A percentile compares a stretch with the other conserved stretches of the same genome.
These are phyloP conservation scores for Fusarium proliferatum DNA, from an alignment of 2,329 filamentous ascomycete genomes.

Conservation along the genomic window DNA sequence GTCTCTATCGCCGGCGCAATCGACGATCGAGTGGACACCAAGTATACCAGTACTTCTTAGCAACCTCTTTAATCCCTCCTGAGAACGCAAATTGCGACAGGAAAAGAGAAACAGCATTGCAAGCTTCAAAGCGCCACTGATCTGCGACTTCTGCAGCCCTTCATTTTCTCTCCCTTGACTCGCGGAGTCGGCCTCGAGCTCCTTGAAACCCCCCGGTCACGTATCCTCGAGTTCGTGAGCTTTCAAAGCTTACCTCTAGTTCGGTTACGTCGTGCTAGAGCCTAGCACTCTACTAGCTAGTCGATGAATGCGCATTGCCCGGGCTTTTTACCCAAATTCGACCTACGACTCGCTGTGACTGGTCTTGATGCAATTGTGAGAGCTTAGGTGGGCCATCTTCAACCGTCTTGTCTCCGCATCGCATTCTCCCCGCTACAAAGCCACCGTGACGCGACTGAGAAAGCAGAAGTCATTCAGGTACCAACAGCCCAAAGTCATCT, in stretches of 20 bases:
- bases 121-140: constrained; percentile 10
- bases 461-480: constrained; percentile 17
- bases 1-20: constrained; percentile 14
- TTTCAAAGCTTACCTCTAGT: constrained; percentile 19
- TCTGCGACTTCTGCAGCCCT: neutral
- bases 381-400: constrained; percentile 16
- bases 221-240: constrained; percentile 19
- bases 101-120: neutral
- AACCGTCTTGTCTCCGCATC: constrained; percentile 25
- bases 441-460: constrained; percentile 20
- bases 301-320: constrained; percentile 2
- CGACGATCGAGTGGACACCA: constrained; percentile 21
- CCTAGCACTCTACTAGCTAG: constrained; percentile 11
- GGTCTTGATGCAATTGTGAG: constrained; percentile 10
- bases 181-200: constrained; percentile 18
- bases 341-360: constrained; percentile 1
- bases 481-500: constrained; percentile 9
- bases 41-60: neutral
- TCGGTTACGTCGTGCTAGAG: constrained; percentile 16
- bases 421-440: constrained; percentile 27
- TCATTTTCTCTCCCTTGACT: constrained; percentile 7
- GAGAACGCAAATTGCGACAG: neutral
- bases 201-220: constrained; percentile 12
- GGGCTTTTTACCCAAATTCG: neutral
- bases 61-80: neutral